phyloP scores from a whole-genome alignment of 2,329 filamentous ascomycete species.

The Xylaria sp. region DNA sequence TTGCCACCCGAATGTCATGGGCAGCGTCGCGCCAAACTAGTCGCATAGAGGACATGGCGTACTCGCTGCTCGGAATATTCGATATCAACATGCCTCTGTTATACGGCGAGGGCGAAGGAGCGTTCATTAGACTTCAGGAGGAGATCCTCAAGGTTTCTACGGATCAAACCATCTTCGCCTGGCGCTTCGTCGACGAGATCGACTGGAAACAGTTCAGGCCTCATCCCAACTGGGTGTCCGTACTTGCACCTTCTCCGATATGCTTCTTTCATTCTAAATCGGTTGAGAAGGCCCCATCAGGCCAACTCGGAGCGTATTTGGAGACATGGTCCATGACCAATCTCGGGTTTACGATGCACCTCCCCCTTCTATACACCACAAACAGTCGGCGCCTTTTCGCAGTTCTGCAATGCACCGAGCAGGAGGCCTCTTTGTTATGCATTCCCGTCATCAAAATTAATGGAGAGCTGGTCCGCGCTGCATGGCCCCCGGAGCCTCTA shows the following conservation, averaged over 20 bases:
- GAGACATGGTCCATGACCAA: neutral
- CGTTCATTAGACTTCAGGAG: neutral
- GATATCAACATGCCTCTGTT: neutral
- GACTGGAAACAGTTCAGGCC: neutral
- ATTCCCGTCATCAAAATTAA: neutral
- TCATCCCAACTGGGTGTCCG: neutral
- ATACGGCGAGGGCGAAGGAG: neutral
- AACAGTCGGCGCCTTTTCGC: neutral
- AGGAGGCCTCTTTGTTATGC: neutral
- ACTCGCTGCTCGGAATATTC: neutral
- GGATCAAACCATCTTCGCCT: neutral
- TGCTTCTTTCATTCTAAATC: neutral
- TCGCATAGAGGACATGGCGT: neutral
- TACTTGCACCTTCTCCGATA: neutral
- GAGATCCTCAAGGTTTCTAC: neutral
- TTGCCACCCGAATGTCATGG: neutral
- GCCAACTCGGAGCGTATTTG: neutral
- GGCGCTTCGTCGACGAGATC: neutral
- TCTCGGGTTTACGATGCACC: neutral
- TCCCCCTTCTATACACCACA: neutral
- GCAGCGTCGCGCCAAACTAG: neutral
- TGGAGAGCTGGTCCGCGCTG: neutral
- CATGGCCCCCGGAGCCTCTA: neutral
- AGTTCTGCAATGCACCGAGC: neutral
- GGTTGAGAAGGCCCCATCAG: neutral